phyloP scores from a whole-genome alignment of 73 alveolate species.

The Blepharisma stoltei region DNA sequence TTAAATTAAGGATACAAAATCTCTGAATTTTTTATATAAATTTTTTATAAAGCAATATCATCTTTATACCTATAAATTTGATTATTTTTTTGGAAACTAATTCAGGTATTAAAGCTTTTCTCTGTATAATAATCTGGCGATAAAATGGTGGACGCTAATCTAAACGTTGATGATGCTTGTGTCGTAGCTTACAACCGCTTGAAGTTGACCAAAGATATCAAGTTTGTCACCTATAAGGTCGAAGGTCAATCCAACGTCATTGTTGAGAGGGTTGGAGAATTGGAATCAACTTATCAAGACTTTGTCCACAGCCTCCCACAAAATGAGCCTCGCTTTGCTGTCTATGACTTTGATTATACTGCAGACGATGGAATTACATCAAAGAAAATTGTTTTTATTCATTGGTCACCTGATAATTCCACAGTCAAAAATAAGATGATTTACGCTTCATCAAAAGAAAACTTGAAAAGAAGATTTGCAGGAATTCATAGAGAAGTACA shows the following conservation, averaged over 20 bases:
- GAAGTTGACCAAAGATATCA: constrained; percentile 22
- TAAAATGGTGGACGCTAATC: constrained; percentile 32
- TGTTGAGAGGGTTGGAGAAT: background rate
- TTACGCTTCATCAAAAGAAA: constrained; percentile 32
- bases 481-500: constrained; percentile 24
- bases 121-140: too few species aligned
- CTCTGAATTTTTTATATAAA: too few species aligned
- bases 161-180: constrained; percentile 7
- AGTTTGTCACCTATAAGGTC: constrained; percentile 10
- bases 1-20: too few species aligned
- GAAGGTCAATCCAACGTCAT: constrained; percentile 18
- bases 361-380: constrained; percentile 2
- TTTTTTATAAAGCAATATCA: too few species aligned
- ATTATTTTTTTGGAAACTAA: too few species aligned
- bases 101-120: too few species aligned
- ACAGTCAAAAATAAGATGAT: constrained; percentile 21
- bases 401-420: constrained; percentile 32
- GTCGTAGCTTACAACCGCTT: constrained; percentile 9
- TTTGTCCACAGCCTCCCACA: constrained; percentile 12
- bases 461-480: constrained; percentile 17
- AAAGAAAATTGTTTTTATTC: constrained; percentile 24
- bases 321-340: constrained; percentile 26
- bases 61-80: too few species aligned
- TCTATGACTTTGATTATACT: background rate
- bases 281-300: background rate